phyloP scores from a whole-genome alignment of 148 eudicot species.

The Fallopia convolvulus region DNA sequence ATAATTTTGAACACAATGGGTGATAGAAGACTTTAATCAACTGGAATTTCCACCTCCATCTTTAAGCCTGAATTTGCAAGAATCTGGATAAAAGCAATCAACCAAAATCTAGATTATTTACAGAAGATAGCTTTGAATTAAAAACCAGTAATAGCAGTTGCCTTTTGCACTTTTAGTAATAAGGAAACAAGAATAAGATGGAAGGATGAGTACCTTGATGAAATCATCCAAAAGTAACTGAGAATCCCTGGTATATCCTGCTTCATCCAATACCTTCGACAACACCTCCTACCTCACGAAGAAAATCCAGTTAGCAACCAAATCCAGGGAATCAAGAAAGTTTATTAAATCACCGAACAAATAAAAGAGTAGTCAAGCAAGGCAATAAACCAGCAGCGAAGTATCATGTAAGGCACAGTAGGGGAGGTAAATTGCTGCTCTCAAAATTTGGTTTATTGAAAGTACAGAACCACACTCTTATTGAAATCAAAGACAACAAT shows the following conservation, averaged over 20 bases:
- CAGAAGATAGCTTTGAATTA: background rate
- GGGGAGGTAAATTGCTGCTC: background rate
- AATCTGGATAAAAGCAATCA: conserved; percentile 16
- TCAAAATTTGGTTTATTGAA: background rate
- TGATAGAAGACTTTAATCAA: conserved; percentile 15
- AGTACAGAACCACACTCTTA: background rate
- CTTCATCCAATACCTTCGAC: conserved; percentile 60
- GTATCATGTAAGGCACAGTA: background rate
- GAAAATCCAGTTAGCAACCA: background rate
- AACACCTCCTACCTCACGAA: conserved; percentile 49
- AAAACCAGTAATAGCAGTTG: background rate
- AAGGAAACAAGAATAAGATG: background rate
- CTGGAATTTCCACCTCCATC: conserved; percentile 41
- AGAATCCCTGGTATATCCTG: conserved; percentile 74
- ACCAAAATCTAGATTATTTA: background rate
- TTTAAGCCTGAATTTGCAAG: conserved; percentile 30
- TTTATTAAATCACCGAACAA: background rate
- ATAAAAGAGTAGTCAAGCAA: background rate
- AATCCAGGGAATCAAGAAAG: background rate
- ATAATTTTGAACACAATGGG: background rate
- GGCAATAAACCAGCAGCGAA: background rate
- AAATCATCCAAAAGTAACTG: conserved; percentile 63
- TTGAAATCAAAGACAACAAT: background rate
- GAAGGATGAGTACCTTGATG: conserved; percentile 45
- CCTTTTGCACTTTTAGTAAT: background rate